A percentile compares a stretch with the other conserved stretches of the same genome.
Conservation (phyloP, 768 basidiomycete species). For the Agrocybe pediades region DNA sequence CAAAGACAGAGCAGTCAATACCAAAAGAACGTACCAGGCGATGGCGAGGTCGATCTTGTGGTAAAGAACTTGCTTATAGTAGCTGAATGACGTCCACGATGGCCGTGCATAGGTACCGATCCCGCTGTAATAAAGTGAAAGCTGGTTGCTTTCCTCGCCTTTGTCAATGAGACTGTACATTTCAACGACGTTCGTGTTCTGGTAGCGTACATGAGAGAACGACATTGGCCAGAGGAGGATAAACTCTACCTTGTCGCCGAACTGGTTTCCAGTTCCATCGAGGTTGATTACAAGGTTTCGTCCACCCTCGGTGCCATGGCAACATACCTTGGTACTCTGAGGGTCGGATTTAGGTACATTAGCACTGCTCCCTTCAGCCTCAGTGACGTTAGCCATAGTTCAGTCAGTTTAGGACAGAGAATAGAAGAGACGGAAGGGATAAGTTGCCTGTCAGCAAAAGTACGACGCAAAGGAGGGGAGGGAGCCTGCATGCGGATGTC, state of each 20-base stretch:
- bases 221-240: no score
- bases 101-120: constrained; percentile 1
- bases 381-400: no score
- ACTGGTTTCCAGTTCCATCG: constrained; percentile 31
- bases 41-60: constrained; percentile 9
- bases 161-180: constrained; percentile 25
- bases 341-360: no score
- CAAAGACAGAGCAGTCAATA: neutral
- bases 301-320: neutral
- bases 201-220: neutral
- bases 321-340: no score
- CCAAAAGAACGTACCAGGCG: constrained; percentile 6
- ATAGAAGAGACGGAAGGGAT: no score
- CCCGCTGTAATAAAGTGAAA: constrained; percentile 25
- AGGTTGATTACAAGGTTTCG: constrained; percentile 39
- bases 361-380: no score
- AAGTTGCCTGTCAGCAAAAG: no score
- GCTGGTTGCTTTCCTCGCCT: constrained; percentile 14
- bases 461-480: no score
- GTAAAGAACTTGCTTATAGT: neutral
- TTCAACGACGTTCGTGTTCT: constrained; percentile 34
- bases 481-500: no score
- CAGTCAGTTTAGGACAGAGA: no score
- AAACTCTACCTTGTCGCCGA: constrained; percentile 17
- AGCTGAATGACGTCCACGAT: neutral